phyloP scores from a whole-genome alignment of 345 rosid genomes.

The Litchi chinensis region DNA sequence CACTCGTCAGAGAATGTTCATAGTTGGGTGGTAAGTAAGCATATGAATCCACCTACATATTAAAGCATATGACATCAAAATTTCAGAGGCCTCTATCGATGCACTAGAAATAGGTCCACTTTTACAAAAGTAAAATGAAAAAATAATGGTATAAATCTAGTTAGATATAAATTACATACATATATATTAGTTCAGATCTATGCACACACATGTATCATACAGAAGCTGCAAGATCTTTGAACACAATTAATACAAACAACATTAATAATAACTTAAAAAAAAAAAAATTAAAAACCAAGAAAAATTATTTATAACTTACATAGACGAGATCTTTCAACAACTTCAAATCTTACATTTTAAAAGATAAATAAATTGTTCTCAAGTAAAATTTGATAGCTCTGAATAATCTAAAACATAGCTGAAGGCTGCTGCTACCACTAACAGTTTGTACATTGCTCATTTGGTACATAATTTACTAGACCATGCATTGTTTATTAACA shows the following conservation, averaged over 20 bases:
- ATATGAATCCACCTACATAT: constrained; percentile 75
- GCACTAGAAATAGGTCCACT: not conserved
- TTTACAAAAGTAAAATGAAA: constrained; percentile 10
- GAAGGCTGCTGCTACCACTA: not conserved
- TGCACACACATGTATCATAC: not conserved
- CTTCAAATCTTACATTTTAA: not conserved
- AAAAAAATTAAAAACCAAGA: not conserved
- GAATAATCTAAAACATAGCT: not conserved
- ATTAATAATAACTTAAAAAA: not conserved
- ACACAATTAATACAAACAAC: not conserved
- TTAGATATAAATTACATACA: not conserved
- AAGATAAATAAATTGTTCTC: not conserved
- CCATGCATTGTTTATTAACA: not conserved
- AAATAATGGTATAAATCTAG: not conserved
- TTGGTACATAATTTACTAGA: not conserved
- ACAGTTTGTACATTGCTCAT: not conserved
- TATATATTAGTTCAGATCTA: not conserved
- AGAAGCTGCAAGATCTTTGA: not conserved
- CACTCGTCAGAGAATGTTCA: constrained; percentile 57
- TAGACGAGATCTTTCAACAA: not conserved
- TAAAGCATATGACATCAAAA: constrained; percentile 16
- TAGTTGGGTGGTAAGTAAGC: constrained; percentile 84
- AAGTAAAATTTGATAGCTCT: not conserved
- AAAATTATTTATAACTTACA: not conserved
- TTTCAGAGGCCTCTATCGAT: not conserved